These are phyloP conservation scores for Punctularia strigosozonata DNA, from an alignment of 768 basidiomycete genomes.

Conservation along the genomic window DNA sequence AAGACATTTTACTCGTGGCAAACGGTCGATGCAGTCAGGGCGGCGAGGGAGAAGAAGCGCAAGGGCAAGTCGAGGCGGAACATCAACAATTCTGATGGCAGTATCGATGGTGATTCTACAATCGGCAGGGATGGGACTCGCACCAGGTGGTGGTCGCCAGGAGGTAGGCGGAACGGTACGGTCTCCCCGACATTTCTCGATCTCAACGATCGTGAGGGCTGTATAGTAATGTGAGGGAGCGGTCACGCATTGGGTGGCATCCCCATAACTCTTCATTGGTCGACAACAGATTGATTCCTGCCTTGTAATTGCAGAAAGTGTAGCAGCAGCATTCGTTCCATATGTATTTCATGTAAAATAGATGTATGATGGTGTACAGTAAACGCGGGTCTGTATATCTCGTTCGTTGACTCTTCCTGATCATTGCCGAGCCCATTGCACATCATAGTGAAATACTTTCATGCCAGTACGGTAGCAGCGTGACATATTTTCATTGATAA, in stretches of 20 bases:
- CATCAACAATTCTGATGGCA: slow-evolving; percentile 25
- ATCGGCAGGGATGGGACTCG: slow-evolving; percentile 7
- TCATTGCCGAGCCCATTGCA: too few relatives aligned
- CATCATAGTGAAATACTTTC: too few relatives aligned
- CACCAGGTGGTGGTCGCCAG: slow-evolving; percentile 42
- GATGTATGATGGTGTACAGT: too few relatives aligned
- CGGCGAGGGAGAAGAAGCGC: slow-evolving; percentile 53
- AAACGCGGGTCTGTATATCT: too few relatives aligned
- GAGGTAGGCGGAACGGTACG: slow-evolving; percentile 35
- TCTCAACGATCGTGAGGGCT: slow-evolving; percentile 40
- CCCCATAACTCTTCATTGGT: too few relatives aligned
- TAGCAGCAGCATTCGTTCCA: too few relatives aligned
- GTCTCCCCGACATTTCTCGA: slow-evolving; percentile 36
- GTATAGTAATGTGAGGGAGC: slow-evolving; percentile 49
- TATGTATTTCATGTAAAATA: too few relatives aligned
- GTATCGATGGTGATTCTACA: slow-evolving; percentile 17
- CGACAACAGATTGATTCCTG: too few relatives aligned
- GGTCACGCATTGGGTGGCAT: slow-evolving; percentile 7
- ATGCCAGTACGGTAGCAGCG: too few relatives aligned
- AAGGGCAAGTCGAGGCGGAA: slow-evolving; percentile 35
- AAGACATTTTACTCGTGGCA: slow-evolving; percentile 86
- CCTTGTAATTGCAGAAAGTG: too few relatives aligned
- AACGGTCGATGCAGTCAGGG: slow-evolving; percentile 66
- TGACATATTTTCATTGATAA: too few relatives aligned
- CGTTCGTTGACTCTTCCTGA: too few relatives aligned